Evolutionary conservation across 441 rosid genomes (phyloP), one percentile per base, ranked within the genome.

Genomic region (Flueggea neowawraea): DNA sequence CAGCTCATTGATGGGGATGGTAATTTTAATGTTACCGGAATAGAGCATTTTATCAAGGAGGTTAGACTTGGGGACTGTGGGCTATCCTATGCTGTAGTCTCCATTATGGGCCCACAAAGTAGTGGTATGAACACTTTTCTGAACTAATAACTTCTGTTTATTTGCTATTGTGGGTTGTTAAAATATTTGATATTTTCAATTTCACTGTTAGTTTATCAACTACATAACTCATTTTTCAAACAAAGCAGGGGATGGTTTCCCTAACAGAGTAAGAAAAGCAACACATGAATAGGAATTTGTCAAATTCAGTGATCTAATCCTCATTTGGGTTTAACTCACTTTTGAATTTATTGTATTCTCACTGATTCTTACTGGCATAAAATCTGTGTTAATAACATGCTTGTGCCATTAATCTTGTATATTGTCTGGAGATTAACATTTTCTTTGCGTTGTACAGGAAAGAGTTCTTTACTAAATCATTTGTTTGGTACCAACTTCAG

Each of bases 71-170:
- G 65, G 32, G 96, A 90, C 61, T 89, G 96, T 57, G 99, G 99
- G 48, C 77, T 96, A 62, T 96, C 99, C 4, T 96, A 96, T 64
- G 99, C 99, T 6, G 79, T 93, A 39, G 99, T 90, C 71, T 86
- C 99, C 52, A 96, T 96, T 71, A 93, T 96, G 99, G 98, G 99
- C 63, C 99, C 99, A 3, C 99, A 96, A 66, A 96, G 99, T 73
- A 96, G 99, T 52, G 99, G 99, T 93, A 78, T 36, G 41, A 4
- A 36, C 9, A 36, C 41, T 36, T 36, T 36, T 36, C 41, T 36
- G 7, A 36, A 5, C 41, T 36, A 36, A 36, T 36, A 36, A 36
- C 41, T 36, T 36, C 3, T 36, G 41, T 36, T 36, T 36, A 36
- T 13, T 60, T 57, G 13, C 55, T 52, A 15, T 44, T 28, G 17